Base-by-base conservation (phyloP, 805 yeast genomes). In the Candida khao-thaluensis region DNA sequence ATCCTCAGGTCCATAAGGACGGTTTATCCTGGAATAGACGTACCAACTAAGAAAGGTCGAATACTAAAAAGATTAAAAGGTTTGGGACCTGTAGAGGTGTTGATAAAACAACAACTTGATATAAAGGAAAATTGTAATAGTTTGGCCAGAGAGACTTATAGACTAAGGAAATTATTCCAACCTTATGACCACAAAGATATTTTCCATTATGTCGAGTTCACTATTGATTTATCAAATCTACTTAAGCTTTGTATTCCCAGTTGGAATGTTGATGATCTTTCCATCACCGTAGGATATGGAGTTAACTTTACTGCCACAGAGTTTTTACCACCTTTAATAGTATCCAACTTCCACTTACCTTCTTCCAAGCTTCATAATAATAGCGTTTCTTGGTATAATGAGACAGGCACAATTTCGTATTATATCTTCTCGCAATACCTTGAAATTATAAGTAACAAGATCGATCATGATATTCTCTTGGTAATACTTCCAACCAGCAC, bases 131-230 rank as follows among this genome's bases (percentile, higher is more conserved):
- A 25, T 11, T 32, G 38, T 17, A 40, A 41, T n/a, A 30, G 43
- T 6, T 31, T 51, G 23, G 22, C 40, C 7, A 35, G 40, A 14
- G 56, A 52, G 26, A 47, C 44, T 14, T 18, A 30, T 9, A 25
- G 54, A 21, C 22, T 50, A 14, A 18, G 37, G 7, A 40, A 37
- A 24, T 31, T 41, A 5, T 35, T 47, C 11, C 32, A 36, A 20
- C 15, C 33, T 4, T 52, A 45, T 29, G 33, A 47, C 7, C 35
- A 32, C 9, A 41, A 44, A 14, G 39, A 56, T 37, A 47, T 54
- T 3, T 59, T 51, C 38, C 51, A 50, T 32, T 53, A 57, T 37
- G 47, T 47, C 20, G 60, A 57, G 28, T 24, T 57, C 15, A 47
- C 52, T 11, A 23, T 57, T n/a, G 48, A 50, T 25, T 20, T 45